Percentiles rank a stretch among this genome's conserved stretches.
These are phyloP conservation scores for Leptographium flavum DNA, from an alignment of 2,329 filamentous ascomycete genomes.

Conservation along the genomic window DNA sequence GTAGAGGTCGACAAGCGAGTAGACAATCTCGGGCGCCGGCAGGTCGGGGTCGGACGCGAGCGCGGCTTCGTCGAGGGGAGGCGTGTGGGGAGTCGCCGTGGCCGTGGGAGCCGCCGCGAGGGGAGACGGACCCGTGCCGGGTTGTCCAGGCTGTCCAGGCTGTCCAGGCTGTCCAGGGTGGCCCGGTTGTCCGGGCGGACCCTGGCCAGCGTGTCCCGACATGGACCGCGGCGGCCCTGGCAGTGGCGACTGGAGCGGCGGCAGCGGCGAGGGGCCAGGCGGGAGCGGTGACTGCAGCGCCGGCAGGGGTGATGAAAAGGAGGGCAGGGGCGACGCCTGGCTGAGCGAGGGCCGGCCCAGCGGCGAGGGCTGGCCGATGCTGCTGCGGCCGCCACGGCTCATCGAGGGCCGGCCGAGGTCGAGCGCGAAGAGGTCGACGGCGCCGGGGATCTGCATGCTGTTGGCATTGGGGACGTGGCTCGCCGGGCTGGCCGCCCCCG, in stretches of 20 bases:
- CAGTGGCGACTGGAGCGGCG: neutral
- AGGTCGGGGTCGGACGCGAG: conserved; percentile 47
- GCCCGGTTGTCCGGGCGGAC: no score
- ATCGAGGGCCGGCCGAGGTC: neutral
- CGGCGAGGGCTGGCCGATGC: neutral
- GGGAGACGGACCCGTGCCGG: no score
- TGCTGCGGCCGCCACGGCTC: neutral
- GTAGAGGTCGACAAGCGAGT: conserved; percentile 59
- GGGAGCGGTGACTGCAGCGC: no score
- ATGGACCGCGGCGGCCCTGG: no score
- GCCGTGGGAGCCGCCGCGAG: no score
- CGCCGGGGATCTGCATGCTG: neutral
- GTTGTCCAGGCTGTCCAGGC: no score
- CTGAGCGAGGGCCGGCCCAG: no score
- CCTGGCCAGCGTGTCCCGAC: neutral
- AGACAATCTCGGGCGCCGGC: conserved; percentile 60
- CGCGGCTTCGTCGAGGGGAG: conserved; percentile 21
- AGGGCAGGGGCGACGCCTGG: no score
- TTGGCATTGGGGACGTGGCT: neutral
- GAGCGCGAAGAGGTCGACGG: neutral
- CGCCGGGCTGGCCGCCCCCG: neutral
- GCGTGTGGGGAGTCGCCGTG: neutral
- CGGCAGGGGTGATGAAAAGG: no score
- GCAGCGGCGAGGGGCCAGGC: neutral
- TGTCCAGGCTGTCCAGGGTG: no score